Evolutionary conservation across 2,329 filamentous ascomycete genomes (phyloP), one percentile per base, ranked within the genome.

Genomic region (Phialophora chinensis): DNA sequence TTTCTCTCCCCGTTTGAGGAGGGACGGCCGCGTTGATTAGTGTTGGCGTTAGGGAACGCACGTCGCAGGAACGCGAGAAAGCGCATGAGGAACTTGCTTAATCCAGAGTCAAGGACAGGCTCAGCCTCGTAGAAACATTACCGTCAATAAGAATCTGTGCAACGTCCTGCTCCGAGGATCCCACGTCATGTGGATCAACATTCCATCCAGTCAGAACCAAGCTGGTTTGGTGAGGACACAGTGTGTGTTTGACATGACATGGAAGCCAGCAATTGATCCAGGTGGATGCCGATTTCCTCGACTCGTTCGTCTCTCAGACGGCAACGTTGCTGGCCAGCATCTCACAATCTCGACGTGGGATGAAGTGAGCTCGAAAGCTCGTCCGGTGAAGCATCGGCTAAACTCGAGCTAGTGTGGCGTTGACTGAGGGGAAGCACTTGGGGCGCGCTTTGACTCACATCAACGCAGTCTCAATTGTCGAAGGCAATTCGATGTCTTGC

Each of bases 311-410:
- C 14, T 7, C 38, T 42, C 17, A n/a, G 17, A 7, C 2, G 17
- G 14, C 38, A n/a, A 42, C 4, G 14, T 17, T n/a, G 38, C 5
- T 6, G 4, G 17, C 14, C 38, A 17, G 38, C 17, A 20, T 44
- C 17, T 4, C 14, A n/a, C 8, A n/a, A 7, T 8, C 14, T n/a
- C 38, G 14, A 10, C 5, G 38, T 44, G 6, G 14, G 17, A 44
- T 20, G 38, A 44, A 44, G 38, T 44, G 17, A 44, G 38, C 20
- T 44, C 38, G 38, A n/a, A 17, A 42, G 14, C 38, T 42, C 14
- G 29, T 1, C 6, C 49, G 49, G 57, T 61, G 50, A 53, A 44
- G 44, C 56, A 56, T 60, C 56, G 57, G 57, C 12, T 31, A 12
- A 35, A 47, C 35, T 58, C 35, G 12, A 38, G 44, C 33, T 29